Evolutionary conservation across 352 stramenopile species (phyloP), one percentile per base, ranked within the genome.

Genomic region (Plasmopara halstedii): DNA sequence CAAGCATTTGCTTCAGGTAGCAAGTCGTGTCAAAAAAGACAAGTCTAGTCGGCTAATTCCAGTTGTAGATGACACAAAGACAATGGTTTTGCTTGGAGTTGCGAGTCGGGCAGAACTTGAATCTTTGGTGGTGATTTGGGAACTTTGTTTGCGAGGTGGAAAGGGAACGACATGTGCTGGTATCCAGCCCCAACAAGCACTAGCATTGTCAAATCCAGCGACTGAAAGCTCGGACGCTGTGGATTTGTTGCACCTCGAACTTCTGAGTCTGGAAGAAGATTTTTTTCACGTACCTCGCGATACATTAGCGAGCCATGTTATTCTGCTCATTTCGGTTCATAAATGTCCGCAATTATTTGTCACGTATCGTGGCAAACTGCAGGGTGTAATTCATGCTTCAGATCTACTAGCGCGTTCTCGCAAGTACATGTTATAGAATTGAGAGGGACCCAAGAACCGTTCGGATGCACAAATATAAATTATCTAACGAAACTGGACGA

Each of bases 241-340:
- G 10, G 78, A 90, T 36, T 61, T 90, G 27, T 65, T 90, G 4
- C 43, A 52, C 18, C 50, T 85, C 2, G 66, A 83, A 33, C 62
- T 88, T 8, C 38, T 90, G 13, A 70, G 56, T 15, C 58, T 90
- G 15, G 78, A 90, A 50, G 53, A 71, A 1, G 70, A 69, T 29
- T 78, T 76, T 47, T 85, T 85, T 42, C 73, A 83, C 42, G 78
- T 86, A 26, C 71, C 83, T 50, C 70, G 64, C 23, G 70, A 84
- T 20, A 81, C 73, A 15, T 82, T 63, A 34, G 75, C 73, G 37
- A 85, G 71, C 25, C 76, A 87, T 35, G 71, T 85, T 23, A 77
- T 90, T 11, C 46, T 90, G n/a, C 65, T 88, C 32, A 81, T 90
- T 36, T 84, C 78, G 31, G 71, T 88, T 27, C 73, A 90, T 61